Base-by-base conservation (phyloP, 805 yeast genomes). In the Debaryomyces castellii region DNA sequence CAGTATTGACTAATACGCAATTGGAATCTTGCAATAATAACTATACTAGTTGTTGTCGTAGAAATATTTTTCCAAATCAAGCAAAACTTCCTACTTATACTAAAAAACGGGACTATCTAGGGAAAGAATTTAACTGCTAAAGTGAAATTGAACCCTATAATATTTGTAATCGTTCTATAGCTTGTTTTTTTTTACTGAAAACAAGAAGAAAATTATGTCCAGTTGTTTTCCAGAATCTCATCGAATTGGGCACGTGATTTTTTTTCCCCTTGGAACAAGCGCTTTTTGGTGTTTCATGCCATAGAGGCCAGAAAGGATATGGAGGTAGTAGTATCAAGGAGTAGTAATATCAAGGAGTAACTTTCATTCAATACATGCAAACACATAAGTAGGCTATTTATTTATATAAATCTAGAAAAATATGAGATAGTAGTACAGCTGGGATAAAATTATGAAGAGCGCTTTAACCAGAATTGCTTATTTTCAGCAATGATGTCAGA, bases 401-500 rank as follows among this genome's bases (percentile, higher is more conserved):
- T 11, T 18, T 35, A 33, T 21, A 35, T 12, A 20, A 35, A 4
- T 35, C 38, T 35, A 35, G 24, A 20, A 35, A 14, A 35, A 9
- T 20, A 35, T 20, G 38, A 18, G 21, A n/a, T 37, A 17, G 28
- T 25, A 25, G 28, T 25, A 25, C 28, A 10, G 28, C 8, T 22
- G 24, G 28, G 11, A 25, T 10, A 25, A 25, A 18, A 37, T 37
- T 14, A 20, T 33, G 10, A 18, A 22, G 40, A 22, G 2, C 40
- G 30, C 7, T n/a, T 23, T 9, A 22, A 32, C 94, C 94, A 87
- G 60, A 71, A 84, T 24, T 57, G 59, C 51, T 75, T 73, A 63
- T 87, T 87, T 32, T 71, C 68, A 38, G 63, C 54, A 23, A 87
- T 72, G 34, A 82, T 78, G 5, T 76, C 77, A 16, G 74, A 62